Evolutionary conservation across 768 basidiomycete species (phyloP).

Genomic region (Termitomyces titanicus): DNA sequence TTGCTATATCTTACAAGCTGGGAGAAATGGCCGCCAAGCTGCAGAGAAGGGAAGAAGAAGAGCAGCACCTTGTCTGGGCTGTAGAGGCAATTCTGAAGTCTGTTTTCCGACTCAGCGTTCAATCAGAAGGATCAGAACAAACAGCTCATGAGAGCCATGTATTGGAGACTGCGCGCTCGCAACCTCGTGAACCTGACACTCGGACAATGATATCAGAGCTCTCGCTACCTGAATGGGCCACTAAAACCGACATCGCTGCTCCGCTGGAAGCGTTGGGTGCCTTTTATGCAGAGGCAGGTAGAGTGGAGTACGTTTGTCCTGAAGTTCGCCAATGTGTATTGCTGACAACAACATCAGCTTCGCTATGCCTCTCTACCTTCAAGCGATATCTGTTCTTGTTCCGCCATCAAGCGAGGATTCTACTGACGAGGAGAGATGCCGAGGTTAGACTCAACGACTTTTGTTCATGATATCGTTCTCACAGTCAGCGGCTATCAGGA

Average conservation of each 20-base stretch:
- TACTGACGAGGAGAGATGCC: constrained; percentile 50
- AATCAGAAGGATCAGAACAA: constrained; percentile 4
- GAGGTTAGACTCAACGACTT: constrained; percentile 36
- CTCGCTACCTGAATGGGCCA: constrained; percentile 57
- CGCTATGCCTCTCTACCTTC: constrained; percentile 63
- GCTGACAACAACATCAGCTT: constrained; percentile 36
- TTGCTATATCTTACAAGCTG: constrained; percentile 39
- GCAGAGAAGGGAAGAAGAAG: constrained; percentile 35
- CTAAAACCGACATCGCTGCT: constrained; percentile 56
- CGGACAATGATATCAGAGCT: constrained; percentile 45
- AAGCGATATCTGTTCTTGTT: constrained; percentile 59
- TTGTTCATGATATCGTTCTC: neutral
- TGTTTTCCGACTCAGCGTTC: constrained; percentile 22
- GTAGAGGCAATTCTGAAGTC: constrained; percentile 40
- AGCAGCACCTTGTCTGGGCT: constrained; percentile 38
- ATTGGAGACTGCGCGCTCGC: neutral
- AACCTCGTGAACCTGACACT: constrained; percentile 14
- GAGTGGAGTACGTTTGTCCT: constrained; percentile 43
- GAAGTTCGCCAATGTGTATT: neutral
- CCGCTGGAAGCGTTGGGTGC: constrained; percentile 65
- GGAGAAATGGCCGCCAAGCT: constrained; percentile 36
- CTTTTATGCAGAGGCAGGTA: constrained; percentile 55
- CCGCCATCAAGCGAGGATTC: constrained; percentile 37
- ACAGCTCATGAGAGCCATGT: neutral
- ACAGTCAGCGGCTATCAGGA: constrained; percentile 21